Conservation (phyloP, 2,329 filamentous ascomycete species). For the Ceratocystis albifundus region DNA sequence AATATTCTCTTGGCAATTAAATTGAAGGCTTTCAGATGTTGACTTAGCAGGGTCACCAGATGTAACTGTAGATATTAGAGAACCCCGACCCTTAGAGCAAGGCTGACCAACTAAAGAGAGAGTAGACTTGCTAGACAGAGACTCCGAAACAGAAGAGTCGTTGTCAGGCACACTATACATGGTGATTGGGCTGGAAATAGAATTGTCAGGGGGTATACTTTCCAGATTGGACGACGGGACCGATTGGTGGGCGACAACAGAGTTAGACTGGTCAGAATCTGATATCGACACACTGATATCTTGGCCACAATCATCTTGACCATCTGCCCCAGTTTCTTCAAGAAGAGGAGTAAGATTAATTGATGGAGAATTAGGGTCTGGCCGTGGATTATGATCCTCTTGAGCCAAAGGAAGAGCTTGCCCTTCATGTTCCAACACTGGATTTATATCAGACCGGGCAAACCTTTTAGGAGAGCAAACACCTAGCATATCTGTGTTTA, state of each 20-base stretch:
- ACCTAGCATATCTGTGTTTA: not conserved
- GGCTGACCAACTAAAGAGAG: too few species aligned
- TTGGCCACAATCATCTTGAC: conserved; percentile 11
- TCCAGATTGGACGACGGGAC: not conserved
- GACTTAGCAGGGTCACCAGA: not conserved
- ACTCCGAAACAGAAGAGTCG: not conserved
- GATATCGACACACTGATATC: conserved; percentile 7
- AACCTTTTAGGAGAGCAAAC: too few species aligned
- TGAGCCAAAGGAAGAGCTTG: not conserved
- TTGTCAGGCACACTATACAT: not conserved
- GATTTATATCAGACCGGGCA: not conserved
- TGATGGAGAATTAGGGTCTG: not conserved
- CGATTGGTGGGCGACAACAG: not conserved
- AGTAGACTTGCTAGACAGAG: too few species aligned
- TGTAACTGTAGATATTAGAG: not conserved
- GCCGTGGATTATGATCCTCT: not conserved
- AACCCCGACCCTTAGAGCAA: too few species aligned
- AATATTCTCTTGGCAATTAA: not conserved
- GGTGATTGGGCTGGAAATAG: not conserved
- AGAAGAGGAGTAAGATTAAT: conserved; percentile 14
- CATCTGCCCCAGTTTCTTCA: conserved; percentile 17
- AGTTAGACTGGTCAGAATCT: not conserved
- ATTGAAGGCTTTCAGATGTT: not conserved
- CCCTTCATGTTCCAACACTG: not conserved
- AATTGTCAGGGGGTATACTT: not conserved